A percentile compares a stretch with the other conserved stretches of the same genome.
phyloP scores from a whole-genome alignment of 2,329 filamentous ascomycete genomes.

The Fusarium sp. region DNA sequence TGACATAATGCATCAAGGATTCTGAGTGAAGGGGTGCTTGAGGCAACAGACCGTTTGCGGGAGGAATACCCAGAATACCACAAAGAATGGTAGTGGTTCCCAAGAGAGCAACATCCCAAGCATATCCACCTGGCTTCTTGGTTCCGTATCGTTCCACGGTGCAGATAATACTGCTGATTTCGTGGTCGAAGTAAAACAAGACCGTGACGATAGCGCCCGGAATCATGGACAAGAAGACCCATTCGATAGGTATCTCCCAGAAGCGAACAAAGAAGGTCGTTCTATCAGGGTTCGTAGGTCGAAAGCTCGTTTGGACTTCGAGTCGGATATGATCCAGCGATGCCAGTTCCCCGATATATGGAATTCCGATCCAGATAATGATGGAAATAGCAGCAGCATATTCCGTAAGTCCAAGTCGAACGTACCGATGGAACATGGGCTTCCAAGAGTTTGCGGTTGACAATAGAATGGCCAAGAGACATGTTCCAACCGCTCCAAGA shows the following conservation, averaged over 20 bases:
- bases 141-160: conserved; percentile 71
- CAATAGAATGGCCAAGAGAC: conserved; percentile 70
- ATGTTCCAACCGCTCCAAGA: conserved; percentile 72
- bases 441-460: conserved; percentile 72
- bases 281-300: conserved; percentile 66
- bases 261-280: conserved; percentile 70
- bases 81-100: conserved; percentile 73
- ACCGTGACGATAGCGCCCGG: conserved; percentile 73
- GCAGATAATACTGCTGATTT: conserved; percentile 76
- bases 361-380: conserved; percentile 72
- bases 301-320: conserved; percentile 66
- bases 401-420: conserved; percentile 70
- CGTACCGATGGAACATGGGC: conserved; percentile 70
- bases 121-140: conserved; percentile 71
- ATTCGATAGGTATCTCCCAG: conserved; percentile 69
- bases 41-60: conserved; percentile 73
- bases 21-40: conserved; percentile 75
- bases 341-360: conserved; percentile 69
- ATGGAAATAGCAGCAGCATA: conserved; percentile 76
- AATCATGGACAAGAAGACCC: conserved; percentile 71
- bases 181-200: conserved; percentile 78
- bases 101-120: conserved; percentile 72
- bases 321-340: conserved; percentile 69
- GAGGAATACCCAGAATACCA: conserved; percentile 73
- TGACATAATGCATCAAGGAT: conserved; percentile 67